Evolutionary conservation across 2,329 filamentous ascomycete genomes (phyloP).

Genomic region (Aspergillus fijiensis): DNA sequence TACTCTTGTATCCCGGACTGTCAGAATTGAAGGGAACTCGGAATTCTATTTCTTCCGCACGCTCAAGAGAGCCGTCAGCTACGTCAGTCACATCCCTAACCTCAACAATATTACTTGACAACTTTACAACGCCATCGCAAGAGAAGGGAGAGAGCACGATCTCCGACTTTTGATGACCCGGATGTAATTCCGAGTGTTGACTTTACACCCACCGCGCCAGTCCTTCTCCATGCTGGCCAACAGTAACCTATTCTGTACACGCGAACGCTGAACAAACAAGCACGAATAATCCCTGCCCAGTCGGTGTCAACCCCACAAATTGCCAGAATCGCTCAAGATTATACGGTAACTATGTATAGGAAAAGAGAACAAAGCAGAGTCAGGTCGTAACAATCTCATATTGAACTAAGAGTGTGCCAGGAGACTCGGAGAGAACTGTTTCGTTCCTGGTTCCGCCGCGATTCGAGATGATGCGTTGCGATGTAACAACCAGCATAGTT

Average conservation of each 20-base stretch:
- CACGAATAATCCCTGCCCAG: conserved; percentile 20
- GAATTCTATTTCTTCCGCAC: not conserved
- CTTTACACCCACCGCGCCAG: conserved; percentile 22
- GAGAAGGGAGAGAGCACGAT: not conserved
- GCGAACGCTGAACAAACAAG: conserved; percentile 24
- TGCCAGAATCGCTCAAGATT: conserved; percentile 20
- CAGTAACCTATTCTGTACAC: conserved; percentile 27
- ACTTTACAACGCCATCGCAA: not conserved
- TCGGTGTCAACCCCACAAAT: conserved; percentile 18
- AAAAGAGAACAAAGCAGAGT: not conserved
- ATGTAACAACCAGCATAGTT: conserved; percentile 22
- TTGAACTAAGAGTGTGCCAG: conserved; percentile 39
- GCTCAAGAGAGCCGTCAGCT: not conserved
- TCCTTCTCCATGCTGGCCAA: conserved; percentile 20
- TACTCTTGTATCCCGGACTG: not conserved
- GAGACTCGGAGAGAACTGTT: conserved; percentile 27
- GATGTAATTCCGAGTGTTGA: conserved; percentile 20
- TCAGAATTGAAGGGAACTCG: not conserved
- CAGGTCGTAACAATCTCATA: conserved; percentile 41
- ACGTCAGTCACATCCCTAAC: not conserved
- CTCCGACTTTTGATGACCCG: conserved; percentile 1
- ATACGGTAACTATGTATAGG: conserved; percentile 24
- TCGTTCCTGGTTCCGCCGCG: conserved; percentile 27
- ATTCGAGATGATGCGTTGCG: conserved; percentile 18
- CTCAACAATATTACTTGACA: not conserved